phyloP scores from a whole-genome alignment of 2,329 filamentous ascomycete species.

The Epichloe uncinata region DNA sequence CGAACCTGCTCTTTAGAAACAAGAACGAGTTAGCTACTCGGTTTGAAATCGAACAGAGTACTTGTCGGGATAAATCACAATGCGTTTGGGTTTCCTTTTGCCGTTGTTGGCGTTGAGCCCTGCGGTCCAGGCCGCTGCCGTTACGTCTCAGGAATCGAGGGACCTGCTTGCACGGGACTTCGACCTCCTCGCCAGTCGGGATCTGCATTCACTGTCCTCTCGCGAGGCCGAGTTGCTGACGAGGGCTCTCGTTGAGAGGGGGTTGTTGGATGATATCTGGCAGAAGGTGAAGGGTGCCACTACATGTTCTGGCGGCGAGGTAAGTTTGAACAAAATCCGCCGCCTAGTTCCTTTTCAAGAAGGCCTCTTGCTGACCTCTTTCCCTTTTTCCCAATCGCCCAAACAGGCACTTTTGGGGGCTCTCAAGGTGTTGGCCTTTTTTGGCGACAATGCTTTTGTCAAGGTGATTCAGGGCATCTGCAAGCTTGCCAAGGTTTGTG shows the following conservation, averaged over 20 bases:
- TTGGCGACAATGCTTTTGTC: slow-evolving; percentile 30
- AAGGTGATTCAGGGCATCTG: slow-evolving; percentile 18
- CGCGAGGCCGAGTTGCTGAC: not conserved
- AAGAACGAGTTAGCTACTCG: not conserved
- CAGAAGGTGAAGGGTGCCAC: slow-evolving; percentile 12
- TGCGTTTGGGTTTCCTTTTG: slow-evolving; percentile 8
- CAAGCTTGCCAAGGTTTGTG: slow-evolving; percentile 18
- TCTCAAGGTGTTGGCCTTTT: slow-evolving; percentile 28
- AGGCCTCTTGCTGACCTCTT: not conserved
- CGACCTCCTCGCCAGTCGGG: not conserved
- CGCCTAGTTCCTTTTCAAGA: not conserved
- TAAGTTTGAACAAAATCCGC: slow-evolving; percentile 1
- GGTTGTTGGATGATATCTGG: slow-evolving; percentile 12
- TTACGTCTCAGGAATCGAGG: not conserved
- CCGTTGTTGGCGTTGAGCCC: slow-evolving; percentile 9
- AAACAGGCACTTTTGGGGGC: slow-evolving; percentile 15
- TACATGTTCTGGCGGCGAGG: slow-evolving; percentile 15
- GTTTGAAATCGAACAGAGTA: not conserved
- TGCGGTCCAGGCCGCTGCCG: slow-evolving; percentile 1
- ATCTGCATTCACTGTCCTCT: not conserved
- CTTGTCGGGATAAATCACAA: not conserved
- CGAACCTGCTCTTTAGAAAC: too few relatives aligned
- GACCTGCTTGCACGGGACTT: slow-evolving; percentile 2
- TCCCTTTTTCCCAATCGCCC: not conserved
- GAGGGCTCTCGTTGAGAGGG: slow-evolving; percentile 6